A percentile compares a stretch with the other conserved stretches of the same genome.
Evolutionary conservation across 2,329 filamentous ascomycete species (phyloP).

Genomic region (Cladophialophora psammophila): DNA sequence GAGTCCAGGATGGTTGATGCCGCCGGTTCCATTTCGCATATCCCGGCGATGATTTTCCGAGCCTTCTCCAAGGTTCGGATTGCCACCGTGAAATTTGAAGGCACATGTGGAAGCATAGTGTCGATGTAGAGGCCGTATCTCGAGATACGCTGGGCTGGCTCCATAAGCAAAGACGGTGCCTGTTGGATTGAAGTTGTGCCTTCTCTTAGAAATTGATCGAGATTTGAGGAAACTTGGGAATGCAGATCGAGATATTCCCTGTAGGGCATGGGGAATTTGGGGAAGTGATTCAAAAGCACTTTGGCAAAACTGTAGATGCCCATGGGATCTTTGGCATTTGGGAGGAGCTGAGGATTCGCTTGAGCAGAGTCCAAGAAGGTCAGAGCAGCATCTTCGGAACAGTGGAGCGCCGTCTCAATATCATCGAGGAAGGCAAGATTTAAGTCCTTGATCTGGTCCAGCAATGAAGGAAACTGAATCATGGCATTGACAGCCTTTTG

Average conservation of each 20-base stretch:
- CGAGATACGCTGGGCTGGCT: conserved; percentile 92
- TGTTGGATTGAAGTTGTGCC: conserved; percentile 79
- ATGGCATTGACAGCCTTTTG: conserved; percentile 41
- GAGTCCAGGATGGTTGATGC: conserved; percentile 50
- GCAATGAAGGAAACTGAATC: conserved; percentile 73
- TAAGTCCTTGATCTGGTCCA: conserved; percentile 79
- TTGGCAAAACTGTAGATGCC: conserved; percentile 81
- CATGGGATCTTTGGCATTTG: conserved; percentile 72
- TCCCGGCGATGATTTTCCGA: conserved; percentile 91
- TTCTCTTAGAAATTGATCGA: conserved; percentile 78
- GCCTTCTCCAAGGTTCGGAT: conserved; percentile 78
- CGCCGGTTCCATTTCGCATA: conserved; percentile 88
- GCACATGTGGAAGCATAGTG: conserved; percentile 67
- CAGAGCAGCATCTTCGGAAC: conserved; percentile 83
- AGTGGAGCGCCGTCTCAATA: conserved; percentile 77
- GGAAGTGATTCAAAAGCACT: conserved; percentile 88
- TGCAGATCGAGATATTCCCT: conserved; percentile 92
- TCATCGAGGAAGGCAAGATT: conserved; percentile 83
- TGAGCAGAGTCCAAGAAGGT: conserved; percentile 52
- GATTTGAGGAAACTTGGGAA: conserved; percentile 80
- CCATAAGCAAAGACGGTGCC: conserved; percentile 89
- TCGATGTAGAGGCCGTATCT: conserved; percentile 97
- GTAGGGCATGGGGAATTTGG: conserved; percentile 88
- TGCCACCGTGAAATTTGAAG: conserved; percentile 36
- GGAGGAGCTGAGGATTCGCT: conserved; percentile 57